Percentiles rank a stretch among this genome's conserved stretches.
These are phyloP conservation scores for Trypanosomatidae sp. DNA, from an alignment of 208 protist genomes.

Conservation along the genomic window DNA sequence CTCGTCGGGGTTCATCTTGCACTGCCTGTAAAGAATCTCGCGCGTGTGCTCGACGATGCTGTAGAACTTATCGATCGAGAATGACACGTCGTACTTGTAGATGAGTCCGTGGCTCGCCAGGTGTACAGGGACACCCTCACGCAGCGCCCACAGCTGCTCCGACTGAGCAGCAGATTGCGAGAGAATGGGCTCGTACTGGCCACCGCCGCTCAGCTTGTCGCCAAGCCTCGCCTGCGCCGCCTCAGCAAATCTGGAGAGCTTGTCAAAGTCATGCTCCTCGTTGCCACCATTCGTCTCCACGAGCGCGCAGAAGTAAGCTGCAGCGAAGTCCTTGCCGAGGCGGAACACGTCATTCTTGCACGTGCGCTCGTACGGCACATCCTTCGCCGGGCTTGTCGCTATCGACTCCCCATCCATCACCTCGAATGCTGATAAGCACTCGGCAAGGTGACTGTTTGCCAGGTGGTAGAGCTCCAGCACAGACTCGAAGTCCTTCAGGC, in stretches of 20 bases:
- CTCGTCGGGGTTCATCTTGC: slow-evolving; percentile 54
- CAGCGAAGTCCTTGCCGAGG: slow-evolving; percentile 37
- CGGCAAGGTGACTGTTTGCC: slow-evolving; percentile 84
- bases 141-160: slow-evolving; percentile 62
- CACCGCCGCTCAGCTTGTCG: slow-evolving; percentile 36
- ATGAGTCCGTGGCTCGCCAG: slow-evolving; percentile 52
- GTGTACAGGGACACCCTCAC: slow-evolving; percentile 70
- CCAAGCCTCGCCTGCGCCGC: slow-evolving; percentile 40
- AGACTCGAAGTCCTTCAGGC: slow-evolving; percentile 57
- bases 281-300: slow-evolving; percentile 94
- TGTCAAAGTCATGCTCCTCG: slow-evolving; percentile 88
- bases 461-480: slow-evolving; percentile 73
- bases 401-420: slow-evolving; percentile 92
- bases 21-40: slow-evolving; percentile 50
- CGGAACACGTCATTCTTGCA: slow-evolving; percentile 50
- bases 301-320: slow-evolving; percentile 88
- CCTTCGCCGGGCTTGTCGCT: slow-evolving; percentile 40
- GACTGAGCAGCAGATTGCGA: slow-evolving; percentile 61
- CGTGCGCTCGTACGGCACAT: slow-evolving; percentile 45
- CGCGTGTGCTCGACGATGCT: slow-evolving; percentile 76
- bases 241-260: slow-evolving; percentile 58
- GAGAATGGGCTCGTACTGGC: slow-evolving; percentile 51
- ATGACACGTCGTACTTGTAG: slow-evolving; percentile 84
- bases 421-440: slow-evolving; percentile 95
- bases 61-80: slow-evolving; percentile 84